phyloP scores from a whole-genome alignment of 1,284 basidiomycete genomes.

The Hypsizygus ulmarius region DNA sequence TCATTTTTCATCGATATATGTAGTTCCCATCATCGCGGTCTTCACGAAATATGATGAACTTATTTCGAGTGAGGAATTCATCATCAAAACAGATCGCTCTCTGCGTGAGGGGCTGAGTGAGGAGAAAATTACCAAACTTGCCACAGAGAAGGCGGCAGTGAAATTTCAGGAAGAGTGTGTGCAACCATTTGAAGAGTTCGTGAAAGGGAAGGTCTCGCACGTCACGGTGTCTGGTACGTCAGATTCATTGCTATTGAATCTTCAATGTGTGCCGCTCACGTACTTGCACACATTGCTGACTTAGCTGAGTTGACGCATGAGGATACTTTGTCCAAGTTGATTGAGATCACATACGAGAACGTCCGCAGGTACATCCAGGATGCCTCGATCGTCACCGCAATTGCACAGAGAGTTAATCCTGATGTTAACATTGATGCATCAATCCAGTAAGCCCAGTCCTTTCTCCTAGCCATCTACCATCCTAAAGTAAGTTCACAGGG shows the following conservation, averaged over 20 bases:
- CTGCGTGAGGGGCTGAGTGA: background rate
- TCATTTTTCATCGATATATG: background rate
- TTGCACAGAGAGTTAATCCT: background rate
- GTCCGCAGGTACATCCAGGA: background rate
- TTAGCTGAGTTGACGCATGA: too few relatives aligned
- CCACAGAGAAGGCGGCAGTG: background rate
- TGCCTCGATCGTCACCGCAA: background rate
- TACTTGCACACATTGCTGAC: too few relatives aligned
- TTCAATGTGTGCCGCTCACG: too few relatives aligned
- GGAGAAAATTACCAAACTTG: background rate
- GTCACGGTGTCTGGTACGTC: too few relatives aligned
- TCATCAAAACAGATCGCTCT: background rate
- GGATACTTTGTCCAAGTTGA: too few relatives aligned
- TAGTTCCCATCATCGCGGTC: slow-evolving; percentile 13
- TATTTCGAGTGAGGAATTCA: background rate
- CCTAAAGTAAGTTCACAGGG: too few relatives aligned
- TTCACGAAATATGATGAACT: slow-evolving; percentile 16
- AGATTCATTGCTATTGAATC: too few relatives aligned
- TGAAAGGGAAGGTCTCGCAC: too few relatives aligned
- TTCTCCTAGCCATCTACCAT: too few relatives aligned
- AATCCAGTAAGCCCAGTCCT: background rate
- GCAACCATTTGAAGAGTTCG: too few relatives aligned
- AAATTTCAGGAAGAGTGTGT: too few relatives aligned
- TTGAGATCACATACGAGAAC: background rate
- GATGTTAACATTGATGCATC: background rate